These are phyloP conservation scores for Diaporthe sp. DNA, from an alignment of 2,329 filamentous ascomycete genomes.

Conservation along the genomic window DNA sequence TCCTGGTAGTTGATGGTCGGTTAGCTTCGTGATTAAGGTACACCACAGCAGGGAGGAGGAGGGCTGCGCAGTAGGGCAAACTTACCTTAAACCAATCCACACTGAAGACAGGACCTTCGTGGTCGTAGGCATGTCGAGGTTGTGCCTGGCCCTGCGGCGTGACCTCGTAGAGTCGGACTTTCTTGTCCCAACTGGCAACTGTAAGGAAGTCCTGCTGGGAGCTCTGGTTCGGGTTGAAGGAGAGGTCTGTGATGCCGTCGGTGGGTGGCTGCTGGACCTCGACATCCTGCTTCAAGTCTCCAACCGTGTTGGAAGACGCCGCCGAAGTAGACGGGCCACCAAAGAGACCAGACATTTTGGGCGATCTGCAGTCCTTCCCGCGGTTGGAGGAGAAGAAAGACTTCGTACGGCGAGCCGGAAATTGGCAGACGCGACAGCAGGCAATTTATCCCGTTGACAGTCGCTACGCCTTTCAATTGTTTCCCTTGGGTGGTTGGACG, in stretches of 20 bases:
- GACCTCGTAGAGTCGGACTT: slow-evolving; percentile 97
- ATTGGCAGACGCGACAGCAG: neutral
- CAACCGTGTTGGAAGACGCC: slow-evolving; percentile 76
- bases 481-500: slow-evolving; percentile 4
- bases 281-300: slow-evolving; percentile 92
- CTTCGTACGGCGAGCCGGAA: neutral
- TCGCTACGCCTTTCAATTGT: neutral
- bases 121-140: slow-evolving; percentile 88
- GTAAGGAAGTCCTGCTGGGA: slow-evolving; percentile 82
- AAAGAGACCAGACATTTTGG: slow-evolving; percentile 75
- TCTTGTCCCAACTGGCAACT: slow-evolving; percentile 96
- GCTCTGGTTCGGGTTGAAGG: slow-evolving; percentile 70
- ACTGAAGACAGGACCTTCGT: slow-evolving; percentile 86
- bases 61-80: slow-evolving; percentile 10
- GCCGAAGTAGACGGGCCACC: slow-evolving; percentile 63
- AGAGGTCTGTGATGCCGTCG: slow-evolving; percentile 89
- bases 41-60: neutral
- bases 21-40: slow-evolving; percentile 13
- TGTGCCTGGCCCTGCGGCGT: slow-evolving; percentile 81
- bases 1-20: slow-evolving; percentile 69
- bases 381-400: neutral
- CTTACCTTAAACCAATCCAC: slow-evolving; percentile 90
- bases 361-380: neutral
- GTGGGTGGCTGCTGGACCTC: slow-evolving; percentile 82
- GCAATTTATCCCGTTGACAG: neutral